Base-by-base conservation (phyloP, 2,329 filamentous ascomycete genomes). In the Canariomyces notabilis region DNA sequence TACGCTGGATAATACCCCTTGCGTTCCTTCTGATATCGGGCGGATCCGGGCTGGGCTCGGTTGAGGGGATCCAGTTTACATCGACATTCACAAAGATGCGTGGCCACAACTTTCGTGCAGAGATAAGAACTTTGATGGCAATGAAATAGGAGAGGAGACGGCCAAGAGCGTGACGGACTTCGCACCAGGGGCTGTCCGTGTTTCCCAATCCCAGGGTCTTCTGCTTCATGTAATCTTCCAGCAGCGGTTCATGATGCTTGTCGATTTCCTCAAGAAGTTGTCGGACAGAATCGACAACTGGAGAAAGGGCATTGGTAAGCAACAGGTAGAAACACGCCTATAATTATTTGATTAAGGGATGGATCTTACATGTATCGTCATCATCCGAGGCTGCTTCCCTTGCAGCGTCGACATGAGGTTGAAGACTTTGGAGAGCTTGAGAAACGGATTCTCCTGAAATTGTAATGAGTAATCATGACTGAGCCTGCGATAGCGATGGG, bases 1-100 rank as follows among this genome's bases (percentile, higher is more conserved):
- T 40, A 7, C 46, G 48, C 2, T 18, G 2, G 34, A 61, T 41
- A 14, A 61, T 61, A 15, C 47, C 51, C 2, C 41, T 40, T 6
- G 52, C 51, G 12, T 33, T 49, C n/a, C 49, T 46, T 4, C 31
- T 37, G 19, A 54, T 40, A 11, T 21, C 21, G n/a, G 49, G 48
- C 7, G 48, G 39, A 15, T 44, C 29, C 15, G 5, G 1, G 9
- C 20, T 18, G 0, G 43, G 52, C 1, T n/a, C 14, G 9, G 55
- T 63, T 0, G 67, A 69, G 0, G 54, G 42, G 0, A 69, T 33
- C 0, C 45, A 23, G 0, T 49, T 51, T 6, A 70, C 54, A 3
- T 52, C 37, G 20, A 64, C 53, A 8, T 64, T 57, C 5, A 59
- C 44, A 6, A 68, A 69, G 0, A 69, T 49, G 4, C 51, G 49